Percentiles rank a stretch among this genome's conserved stretches.
These are phyloP conservation scores for Coelastrella sp. DNA, from an alignment of 139 green algal species.

Conservation along the genomic window DNA sequence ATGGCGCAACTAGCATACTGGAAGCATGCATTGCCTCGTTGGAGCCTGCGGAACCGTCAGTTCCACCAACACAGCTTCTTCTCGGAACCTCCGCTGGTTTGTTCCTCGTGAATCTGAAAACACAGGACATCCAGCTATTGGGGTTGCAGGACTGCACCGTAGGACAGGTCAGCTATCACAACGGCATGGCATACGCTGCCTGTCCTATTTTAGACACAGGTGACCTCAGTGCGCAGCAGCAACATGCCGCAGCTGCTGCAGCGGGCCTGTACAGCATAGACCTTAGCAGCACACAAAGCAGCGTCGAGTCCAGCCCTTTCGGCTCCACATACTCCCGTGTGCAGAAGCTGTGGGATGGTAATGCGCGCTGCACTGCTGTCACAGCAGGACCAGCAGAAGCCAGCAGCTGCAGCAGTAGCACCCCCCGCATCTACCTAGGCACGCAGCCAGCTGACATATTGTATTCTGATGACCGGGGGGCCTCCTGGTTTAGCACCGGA, in stretches of 20 bases:
- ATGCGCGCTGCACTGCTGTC: conserved; percentile 3
- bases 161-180: conserved; percentile 1
- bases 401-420: not conserved
- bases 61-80: conserved; percentile 18
- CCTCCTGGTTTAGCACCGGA: not conserved
- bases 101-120: conserved; percentile 19
- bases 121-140: conserved; percentile 8
- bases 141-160: not conserved
- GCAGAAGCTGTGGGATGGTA: conserved; percentile 25
- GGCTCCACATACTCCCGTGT: not conserved
- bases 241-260: not conserved
- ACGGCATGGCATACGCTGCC: not conserved
- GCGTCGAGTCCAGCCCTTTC: not conserved
- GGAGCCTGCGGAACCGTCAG: not conserved
- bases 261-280: conserved; percentile 26
- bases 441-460: conserved; percentile 23
- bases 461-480: conserved; percentile 7
- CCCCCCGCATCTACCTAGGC: conserved; percentile 19
- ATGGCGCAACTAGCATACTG: not conserved
- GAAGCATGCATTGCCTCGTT: not conserved
- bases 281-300: not conserved
- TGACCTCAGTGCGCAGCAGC: not conserved
- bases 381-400: not conserved
- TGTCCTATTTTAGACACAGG: not conserved
- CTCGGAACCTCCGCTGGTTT: conserved; percentile 36